These are phyloP conservation scores for Hypoxylon sp. DNA, from an alignment of 2,329 filamentous ascomycete species.

Conservation along the genomic window DNA sequence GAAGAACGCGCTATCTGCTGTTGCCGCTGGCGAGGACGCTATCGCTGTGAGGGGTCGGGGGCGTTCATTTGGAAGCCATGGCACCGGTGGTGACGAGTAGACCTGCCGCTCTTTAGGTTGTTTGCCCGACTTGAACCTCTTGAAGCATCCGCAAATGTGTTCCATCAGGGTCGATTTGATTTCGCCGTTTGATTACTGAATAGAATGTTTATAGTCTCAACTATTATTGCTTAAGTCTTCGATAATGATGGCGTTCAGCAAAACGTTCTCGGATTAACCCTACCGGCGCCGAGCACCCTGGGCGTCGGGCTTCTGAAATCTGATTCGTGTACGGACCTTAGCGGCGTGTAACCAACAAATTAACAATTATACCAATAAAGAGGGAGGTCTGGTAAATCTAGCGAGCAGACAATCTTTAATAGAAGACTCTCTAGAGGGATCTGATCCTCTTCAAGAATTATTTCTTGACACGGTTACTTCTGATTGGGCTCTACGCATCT, in stretches of 20 bases:
- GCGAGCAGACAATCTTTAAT: no score
- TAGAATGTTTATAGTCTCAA: not conserved
- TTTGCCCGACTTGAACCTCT: not conserved
- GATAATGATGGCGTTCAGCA: not conserved
- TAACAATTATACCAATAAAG: not conserved
- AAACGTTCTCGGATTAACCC: not conserved
- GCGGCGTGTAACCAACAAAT: not conserved
- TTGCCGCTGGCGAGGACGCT: not conserved
- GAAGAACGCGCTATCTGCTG: slow-evolving; percentile 21
- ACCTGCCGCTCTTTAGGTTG: not conserved
- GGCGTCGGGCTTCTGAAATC: not conserved
- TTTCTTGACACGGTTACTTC: no score
- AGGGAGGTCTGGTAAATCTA: no score
- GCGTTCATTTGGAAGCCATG: not conserved
- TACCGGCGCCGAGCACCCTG: not conserved
- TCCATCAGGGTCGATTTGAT: not conserved
- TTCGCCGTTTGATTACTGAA: not conserved
- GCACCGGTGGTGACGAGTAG: not conserved
- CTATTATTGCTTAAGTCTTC: not conserved
- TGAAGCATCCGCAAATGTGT: not conserved
- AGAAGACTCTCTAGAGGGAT: no score
- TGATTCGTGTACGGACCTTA: no score
- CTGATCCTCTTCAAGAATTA: no score
- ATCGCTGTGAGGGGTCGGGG: not conserved
- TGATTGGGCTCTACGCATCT: no score